phyloP scores from a whole-genome alignment of 169 alveolate species.

The Plasmodium ovale region DNA sequence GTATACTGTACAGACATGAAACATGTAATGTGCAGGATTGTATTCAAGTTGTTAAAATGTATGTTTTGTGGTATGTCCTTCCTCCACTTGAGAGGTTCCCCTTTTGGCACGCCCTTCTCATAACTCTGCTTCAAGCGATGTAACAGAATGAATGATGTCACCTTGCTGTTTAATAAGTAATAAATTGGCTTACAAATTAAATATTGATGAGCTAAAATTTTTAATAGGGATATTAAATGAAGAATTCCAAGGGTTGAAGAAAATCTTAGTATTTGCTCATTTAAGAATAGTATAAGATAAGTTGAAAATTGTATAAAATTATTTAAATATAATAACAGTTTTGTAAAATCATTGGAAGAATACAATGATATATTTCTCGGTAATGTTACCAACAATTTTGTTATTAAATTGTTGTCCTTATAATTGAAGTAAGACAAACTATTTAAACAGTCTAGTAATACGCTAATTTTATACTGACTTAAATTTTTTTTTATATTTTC shows the following conservation, averaged over 20 bases:
- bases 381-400: slow-evolving; percentile 38
- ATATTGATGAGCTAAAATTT: slow-evolving; percentile 38
- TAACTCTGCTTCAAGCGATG: not conserved
- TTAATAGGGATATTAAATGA: slow-evolving; percentile 34
- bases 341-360: slow-evolving; percentile 43
- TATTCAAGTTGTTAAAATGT: slow-evolving; percentile 5
- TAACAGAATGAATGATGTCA: slow-evolving; percentile 7
- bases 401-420: slow-evolving; percentile 26
- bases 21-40: slow-evolving; percentile 2
- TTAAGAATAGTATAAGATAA: slow-evolving; percentile 26
- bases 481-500: slow-evolving; percentile 20
- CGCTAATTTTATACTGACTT: slow-evolving; percentile 54
- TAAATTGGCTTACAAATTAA: slow-evolving; percentile 35
- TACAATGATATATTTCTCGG: slow-evolving; percentile 47
- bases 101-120: not conserved
- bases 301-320: slow-evolving; percentile 44
- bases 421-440: slow-evolving; percentile 44
- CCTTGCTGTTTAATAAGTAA: slow-evolving; percentile 27
- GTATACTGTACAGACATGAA: slow-evolving; percentile 14
- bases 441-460: slow-evolving; percentile 53
- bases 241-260: slow-evolving; percentile 33
- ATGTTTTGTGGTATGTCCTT: not conserved
- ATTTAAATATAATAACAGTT: slow-evolving; percentile 42
- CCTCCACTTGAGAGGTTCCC: not conserved
- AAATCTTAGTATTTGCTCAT: slow-evolving; percentile 37